These are phyloP conservation scores for Pseudocercospora musae DNA, from an alignment of 2,329 filamentous ascomycete species.

Conservation along the genomic window DNA sequence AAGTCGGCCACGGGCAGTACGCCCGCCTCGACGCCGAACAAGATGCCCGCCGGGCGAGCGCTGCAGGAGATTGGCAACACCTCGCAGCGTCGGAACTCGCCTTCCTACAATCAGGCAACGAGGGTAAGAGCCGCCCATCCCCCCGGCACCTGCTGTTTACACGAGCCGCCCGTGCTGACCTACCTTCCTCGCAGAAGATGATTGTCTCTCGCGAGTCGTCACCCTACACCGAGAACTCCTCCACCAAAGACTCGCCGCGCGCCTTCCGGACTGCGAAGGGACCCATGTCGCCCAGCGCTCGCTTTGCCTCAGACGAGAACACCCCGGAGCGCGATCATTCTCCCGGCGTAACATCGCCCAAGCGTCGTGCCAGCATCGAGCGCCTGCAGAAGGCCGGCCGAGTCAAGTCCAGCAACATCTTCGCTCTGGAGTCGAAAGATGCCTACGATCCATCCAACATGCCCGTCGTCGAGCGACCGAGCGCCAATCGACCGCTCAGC, in stretches of 20 bases:
- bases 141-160: not conserved
- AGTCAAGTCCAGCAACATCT: slow-evolving; percentile 97
- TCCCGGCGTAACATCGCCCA: slow-evolving; percentile 57
- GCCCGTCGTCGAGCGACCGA: slow-evolving; percentile 76
- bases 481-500: slow-evolving; percentile 57
- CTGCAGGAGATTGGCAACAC: slow-evolving; percentile 86
- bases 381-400: slow-evolving; percentile 90
- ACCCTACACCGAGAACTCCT: slow-evolving; percentile 54
- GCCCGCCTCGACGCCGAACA: slow-evolving; percentile 57
- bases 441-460: slow-evolving; percentile 83
- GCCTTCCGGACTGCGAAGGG: slow-evolving; percentile 84
- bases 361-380: slow-evolving; percentile 87
- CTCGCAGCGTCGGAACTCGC: slow-evolving; percentile 85
- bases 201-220: slow-evolving; percentile 71
- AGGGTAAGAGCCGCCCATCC: slow-evolving; percentile 53
- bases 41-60: slow-evolving; percentile 54
- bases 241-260: slow-evolving; percentile 60
- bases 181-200: slow-evolving; percentile 55
- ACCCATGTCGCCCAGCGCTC: slow-evolving; percentile 60
- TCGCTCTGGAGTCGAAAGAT: slow-evolving; percentile 85
- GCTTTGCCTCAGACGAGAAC: slow-evolving; percentile 66
- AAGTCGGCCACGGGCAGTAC: slow-evolving; percentile 55
- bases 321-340: slow-evolving; percentile 53
- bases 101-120: slow-evolving; percentile 74
- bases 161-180: slow-evolving; percentile 20